Evolutionary conservation across 2,329 filamentous ascomycete genomes (phyloP).

Genomic region (Epichloe aotearoae): DNA sequence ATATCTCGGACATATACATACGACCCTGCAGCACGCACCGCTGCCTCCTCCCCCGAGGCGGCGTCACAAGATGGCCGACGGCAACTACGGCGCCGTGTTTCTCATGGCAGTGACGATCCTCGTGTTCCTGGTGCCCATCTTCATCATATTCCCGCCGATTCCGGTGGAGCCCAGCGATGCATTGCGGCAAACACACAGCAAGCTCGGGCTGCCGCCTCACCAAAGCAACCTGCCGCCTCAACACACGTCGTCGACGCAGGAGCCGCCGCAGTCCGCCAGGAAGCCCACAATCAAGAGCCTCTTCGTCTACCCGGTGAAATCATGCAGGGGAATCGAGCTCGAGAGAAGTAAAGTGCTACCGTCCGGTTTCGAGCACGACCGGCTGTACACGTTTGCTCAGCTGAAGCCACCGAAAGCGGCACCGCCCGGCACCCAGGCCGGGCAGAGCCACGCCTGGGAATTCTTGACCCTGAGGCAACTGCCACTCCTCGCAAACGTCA

Average conservation of each 20-base stretch:
- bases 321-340: conserved; percentile 65
- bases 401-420: conserved; percentile 11
- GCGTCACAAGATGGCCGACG: not conserved
- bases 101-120: conserved; percentile 30
- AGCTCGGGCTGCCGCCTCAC: conserved; percentile 27
- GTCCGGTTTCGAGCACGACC: conserved; percentile 64
- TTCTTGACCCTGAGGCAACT: conserved; percentile 59
- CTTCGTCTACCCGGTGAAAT: conserved; percentile 73
- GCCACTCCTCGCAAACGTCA: conserved; percentile 57
- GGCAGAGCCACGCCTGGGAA: conserved; percentile 39
- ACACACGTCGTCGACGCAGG: conserved; percentile 10
- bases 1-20: too few relatives aligned
- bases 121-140: conserved; percentile 39
- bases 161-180: conserved; percentile 39
- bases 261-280: conserved; percentile 10
- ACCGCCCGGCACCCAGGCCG: not conserved
- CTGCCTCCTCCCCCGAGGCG: too few relatives aligned
- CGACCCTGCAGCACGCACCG: not conserved
- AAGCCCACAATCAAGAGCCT: conserved; percentile 42
- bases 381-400: conserved; percentile 73
- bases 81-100: conserved; percentile 20
- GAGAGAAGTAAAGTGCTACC: conserved; percentile 48
- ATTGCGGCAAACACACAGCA: conserved; percentile 39
- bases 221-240: conserved; percentile 24
- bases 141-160: conserved; percentile 42